Conservation (phyloP, 1,284 basidiomycete species). For the Pseudozyma hubeiensis region DNA sequence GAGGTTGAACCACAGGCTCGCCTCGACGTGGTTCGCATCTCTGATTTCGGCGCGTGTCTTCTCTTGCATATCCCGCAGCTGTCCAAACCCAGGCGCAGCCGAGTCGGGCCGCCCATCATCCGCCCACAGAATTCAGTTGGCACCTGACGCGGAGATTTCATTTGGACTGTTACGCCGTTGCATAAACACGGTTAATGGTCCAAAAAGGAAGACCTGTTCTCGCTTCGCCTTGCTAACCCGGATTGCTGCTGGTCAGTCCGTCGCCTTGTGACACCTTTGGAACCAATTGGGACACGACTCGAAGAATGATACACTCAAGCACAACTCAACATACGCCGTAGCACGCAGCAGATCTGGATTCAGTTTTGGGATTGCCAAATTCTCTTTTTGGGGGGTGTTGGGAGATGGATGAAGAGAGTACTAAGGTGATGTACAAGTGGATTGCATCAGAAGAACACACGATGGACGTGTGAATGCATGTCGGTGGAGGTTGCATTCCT, state of each 20-base stretch:
- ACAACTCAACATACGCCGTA: not conserved
- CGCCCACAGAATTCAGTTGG: too few species aligned
- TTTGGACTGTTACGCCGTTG: too few species aligned
- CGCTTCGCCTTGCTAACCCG: too few species aligned
- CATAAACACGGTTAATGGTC: too few species aligned
- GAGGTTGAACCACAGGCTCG: conserved; percentile 5
- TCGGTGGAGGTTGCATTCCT: conserved; percentile 21
- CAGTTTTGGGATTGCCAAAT: conserved; percentile 30
- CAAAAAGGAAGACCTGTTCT: too few species aligned
- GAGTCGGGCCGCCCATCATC: too few species aligned
- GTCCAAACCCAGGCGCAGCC: not conserved
- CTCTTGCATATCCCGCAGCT: conserved; percentile 24
- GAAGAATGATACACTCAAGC: too few species aligned
- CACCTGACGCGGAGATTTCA: too few species aligned
- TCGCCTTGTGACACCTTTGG: too few species aligned
- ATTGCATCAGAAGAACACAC: conserved; percentile 26
- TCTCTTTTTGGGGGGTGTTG: conserved; percentile 22
- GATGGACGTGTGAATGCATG: conserved; percentile 24
- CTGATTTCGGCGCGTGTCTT: conserved; percentile 16
- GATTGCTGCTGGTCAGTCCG: too few species aligned
- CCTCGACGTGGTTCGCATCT: conserved; percentile 17
- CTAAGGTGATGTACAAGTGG: conserved; percentile 40
- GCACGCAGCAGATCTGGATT: conserved; percentile 34
- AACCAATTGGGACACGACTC: too few species aligned
- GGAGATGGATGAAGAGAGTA: conserved; percentile 16